Base-by-base conservation (phyloP, 768 basidiomycete species). In the Mycena haematopus region DNA sequence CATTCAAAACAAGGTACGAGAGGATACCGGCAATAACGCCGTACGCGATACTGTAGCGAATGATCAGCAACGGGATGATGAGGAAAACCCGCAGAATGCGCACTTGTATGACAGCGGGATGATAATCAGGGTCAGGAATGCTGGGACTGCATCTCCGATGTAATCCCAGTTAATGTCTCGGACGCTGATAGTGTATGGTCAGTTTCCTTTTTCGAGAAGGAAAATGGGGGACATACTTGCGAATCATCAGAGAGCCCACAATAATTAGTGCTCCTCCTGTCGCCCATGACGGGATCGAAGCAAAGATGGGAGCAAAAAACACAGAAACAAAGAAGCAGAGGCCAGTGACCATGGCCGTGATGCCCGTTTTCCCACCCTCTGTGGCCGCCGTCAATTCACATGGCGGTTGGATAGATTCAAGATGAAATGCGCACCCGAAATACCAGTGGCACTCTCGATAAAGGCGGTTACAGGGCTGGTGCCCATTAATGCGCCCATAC, bases 151-250 rank as follows among this genome's bases (percentile, higher is more conserved):
- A 70, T 95, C 92, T 9, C 93, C 93, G 22, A 91, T 82, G 71
- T 93, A 95, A 70, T 89, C 82, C 93, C 93, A 95, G 75, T 95
- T 95, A 74, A 95, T 89, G 49, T 92, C 92, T 33, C 86, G 82
- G 22, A 92, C 90, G 68, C 87, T 89, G 47, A n/a, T 9, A 6
- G 1, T 15, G 51, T 2, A 56, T 47, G 25, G 36, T 56, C 31
- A 44, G 50, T 15, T 66, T 42, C 62, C 46, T 15, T 38, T 6
- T 49, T 4, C 29, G 9, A 51, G n/a, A 29, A 56, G 15, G 19
- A 5, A 24, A 45, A 1, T 36, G 36, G n/a, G 36, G 64, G 53
- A 77, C 83, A 22, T 63, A 87, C 86, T 92, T 93, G 71, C 90
- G 84, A 74, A 92, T 91, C 93, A 95, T 95, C 69, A 93, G 79